Evolutionary conservation across 2,329 filamentous ascomycete species (phyloP).

Genomic region (Paecilomyces formosus): DNA sequence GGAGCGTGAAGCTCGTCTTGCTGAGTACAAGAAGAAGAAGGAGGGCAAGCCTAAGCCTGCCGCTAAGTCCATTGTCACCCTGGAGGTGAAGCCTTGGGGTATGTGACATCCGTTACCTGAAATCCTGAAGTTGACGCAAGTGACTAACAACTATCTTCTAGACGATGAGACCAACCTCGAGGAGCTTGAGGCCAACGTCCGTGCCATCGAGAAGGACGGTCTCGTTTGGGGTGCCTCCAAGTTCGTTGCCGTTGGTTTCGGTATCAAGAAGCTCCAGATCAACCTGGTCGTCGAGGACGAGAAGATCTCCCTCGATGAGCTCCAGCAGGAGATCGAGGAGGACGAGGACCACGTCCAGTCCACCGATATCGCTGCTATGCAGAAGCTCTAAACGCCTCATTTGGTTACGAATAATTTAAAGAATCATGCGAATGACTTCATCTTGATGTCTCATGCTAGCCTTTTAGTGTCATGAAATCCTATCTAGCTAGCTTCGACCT

Average conservation of each 20-base stretch:
- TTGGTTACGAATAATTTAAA: conserved; percentile 24
- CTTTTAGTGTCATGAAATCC: conserved; percentile 28
- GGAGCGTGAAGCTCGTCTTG: conserved; percentile 81
- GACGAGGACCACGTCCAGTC: conserved; percentile 97
- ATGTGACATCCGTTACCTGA: conserved; percentile 36
- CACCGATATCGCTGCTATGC: conserved; percentile 81
- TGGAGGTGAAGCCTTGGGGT: conserved; percentile 99
- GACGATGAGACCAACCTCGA: conserved; percentile 93
- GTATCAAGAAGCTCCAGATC: conserved; percentile 99
- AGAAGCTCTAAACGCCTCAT: conserved; percentile 65
- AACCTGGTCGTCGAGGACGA: conserved; percentile 97
- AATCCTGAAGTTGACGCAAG: conserved; percentile 4
- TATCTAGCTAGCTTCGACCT: conserved; percentile 20
- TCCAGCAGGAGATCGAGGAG: conserved; percentile 77
- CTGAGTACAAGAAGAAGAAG: conserved; percentile 96
- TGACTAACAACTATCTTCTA: conserved; percentile 16
- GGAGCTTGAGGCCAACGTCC: conserved; percentile 71
- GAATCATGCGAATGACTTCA: conserved; percentile 27
- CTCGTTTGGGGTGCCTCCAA: conserved; percentile 93
- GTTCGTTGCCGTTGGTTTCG: conserved; percentile 85
- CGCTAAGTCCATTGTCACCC: conserved; percentile 91
- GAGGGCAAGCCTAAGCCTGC: conserved; percentile 81
- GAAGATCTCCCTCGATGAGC: conserved; percentile 79
- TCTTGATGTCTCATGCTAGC: conserved; percentile 24
- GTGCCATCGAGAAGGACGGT: conserved; percentile 81